Evolutionary conservation across 2,329 filamentous ascomycete species (phyloP), one percentile per base, ranked within the genome.

Genomic region (Grosmannia clavigera): DNA sequence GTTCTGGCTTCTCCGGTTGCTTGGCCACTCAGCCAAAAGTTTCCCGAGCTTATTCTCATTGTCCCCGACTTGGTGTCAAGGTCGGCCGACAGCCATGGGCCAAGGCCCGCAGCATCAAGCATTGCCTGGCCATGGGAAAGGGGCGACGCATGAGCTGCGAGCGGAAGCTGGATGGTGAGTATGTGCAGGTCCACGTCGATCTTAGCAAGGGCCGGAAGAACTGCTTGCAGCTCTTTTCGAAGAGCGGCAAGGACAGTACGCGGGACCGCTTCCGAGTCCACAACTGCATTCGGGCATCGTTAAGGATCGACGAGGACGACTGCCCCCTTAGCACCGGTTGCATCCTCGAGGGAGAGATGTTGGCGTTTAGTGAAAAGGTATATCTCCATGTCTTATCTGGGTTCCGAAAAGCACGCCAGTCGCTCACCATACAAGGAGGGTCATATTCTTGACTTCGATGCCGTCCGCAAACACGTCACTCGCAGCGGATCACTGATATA

Each of bases 241-340:
- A 96, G 69, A 94, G 90, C 67, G 90, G 91, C 61, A 95, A 94
- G 69, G 89, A 96, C 65, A 92, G 90, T 53, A 96, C 90, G 0
- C 68, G 74, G 58, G 91, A 95, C 69, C 81, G 87, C 40, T 66
- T 70, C 12, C 76, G 75, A 1, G 70, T 95, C 27, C 84, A 88
- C 64, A 68, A 68, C 2, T 79, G 79, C 1, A 83, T 96, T 60
- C 76, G 78, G 50, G 74, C 83, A 3, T 85, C 86, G 3, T 74
- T 95, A 5, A 77, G 76, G 9, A 76, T 95, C 40, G 83, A 83
- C 3, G 72, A 73, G 1, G 63, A 76, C 0, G 75, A 78, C 9
- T 87, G 87, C 68, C 78, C 73, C 12, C 71, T 95, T 64, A 78
- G 77, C 31, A 74, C 73, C 9, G 79, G 80, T 5, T 95, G 89